These are phyloP conservation scores for Albophoma yamanashiensis DNA, from an alignment of 2,329 filamentous ascomycete genomes.

Conservation along the genomic window DNA sequence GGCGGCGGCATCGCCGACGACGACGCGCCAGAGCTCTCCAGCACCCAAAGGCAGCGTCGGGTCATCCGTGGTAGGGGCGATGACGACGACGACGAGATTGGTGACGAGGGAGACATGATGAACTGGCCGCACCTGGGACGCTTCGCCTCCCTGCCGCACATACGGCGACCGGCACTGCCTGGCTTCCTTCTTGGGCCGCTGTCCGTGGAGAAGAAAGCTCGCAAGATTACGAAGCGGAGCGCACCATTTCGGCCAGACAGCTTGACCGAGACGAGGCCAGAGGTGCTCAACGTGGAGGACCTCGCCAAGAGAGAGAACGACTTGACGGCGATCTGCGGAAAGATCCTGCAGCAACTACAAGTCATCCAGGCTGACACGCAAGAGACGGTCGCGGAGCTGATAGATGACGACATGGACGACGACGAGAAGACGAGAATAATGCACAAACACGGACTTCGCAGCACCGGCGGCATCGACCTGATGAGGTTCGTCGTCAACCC, in stretches of 20 bases:
- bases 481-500: conserved; percentile 89
- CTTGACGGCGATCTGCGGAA: conserved; percentile 65
- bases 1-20: conserved; percentile 46
- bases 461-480: conserved; percentile 62
- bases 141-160: conserved; percentile 62
- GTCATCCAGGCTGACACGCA: conserved; percentile 36
- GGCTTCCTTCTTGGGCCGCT: conserved; percentile 83
- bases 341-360: conserved; percentile 55
- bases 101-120: conserved; percentile 65
- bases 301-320: conserved; percentile 70
- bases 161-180: conserved; percentile 63
- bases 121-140: conserved; percentile 82
- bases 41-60: conserved; percentile 36
- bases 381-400: conserved; percentile 28
- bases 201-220: conserved; percentile 75
- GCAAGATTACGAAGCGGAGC: conserved; percentile 59
- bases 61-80: conserved; percentile 31
- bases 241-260: conserved; percentile 60
- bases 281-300: conserved; percentile 66
- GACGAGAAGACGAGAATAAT: conserved; percentile 42
- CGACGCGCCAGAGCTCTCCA: conserved; percentile 37
- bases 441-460: conserved; percentile 53
- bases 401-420: conserved; percentile 35
- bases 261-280: conserved; percentile 60
- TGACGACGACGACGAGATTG: conserved; percentile 45